A percentile compares a stretch with the other conserved stretches of the same genome.
Conservation (phyloP, 225 moss, liverwort and hornwort species). For the Straminergon stramineum region DNA sequence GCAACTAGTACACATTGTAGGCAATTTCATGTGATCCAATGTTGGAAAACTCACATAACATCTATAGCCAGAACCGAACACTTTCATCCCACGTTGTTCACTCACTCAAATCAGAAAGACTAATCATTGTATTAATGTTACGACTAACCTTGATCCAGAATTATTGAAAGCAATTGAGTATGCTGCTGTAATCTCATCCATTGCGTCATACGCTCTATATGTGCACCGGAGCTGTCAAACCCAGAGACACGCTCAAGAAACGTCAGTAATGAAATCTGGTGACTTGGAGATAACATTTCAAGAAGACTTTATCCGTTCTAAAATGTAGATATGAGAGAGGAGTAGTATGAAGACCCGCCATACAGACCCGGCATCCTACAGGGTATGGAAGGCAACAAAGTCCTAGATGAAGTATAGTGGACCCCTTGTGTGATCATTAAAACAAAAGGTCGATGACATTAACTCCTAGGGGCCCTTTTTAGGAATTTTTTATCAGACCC, state of each 20-base stretch:
- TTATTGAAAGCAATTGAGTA: conserved; percentile 82
- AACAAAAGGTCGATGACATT: background rate
- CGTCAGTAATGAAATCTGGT: background rate
- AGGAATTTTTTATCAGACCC: background rate
- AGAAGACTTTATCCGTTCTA: background rate
- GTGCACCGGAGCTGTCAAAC: conserved; percentile 76
- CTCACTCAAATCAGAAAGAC: background rate
- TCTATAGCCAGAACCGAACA: background rate
- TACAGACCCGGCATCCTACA: background rate
- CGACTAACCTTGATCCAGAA: conserved; percentile 60
- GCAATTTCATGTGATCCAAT: background rate
- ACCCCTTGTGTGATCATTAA: background rate
- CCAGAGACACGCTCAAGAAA: background rate
- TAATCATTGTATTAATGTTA: background rate
- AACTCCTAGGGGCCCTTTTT: background rate
- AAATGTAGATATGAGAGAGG: background rate
- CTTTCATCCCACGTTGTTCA: background rate
- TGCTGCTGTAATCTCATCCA: conserved; percentile 96
- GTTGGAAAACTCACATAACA: background rate
- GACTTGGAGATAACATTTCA: background rate
- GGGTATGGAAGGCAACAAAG: background rate
- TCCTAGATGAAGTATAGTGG: background rate
- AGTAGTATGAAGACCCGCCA: background rate
- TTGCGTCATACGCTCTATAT: conserved; percentile 90
- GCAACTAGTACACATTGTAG: background rate